phyloP scores from a whole-genome alignment of 2,329 filamentous ascomycete species.

The Paecilomyces sp. region DNA sequence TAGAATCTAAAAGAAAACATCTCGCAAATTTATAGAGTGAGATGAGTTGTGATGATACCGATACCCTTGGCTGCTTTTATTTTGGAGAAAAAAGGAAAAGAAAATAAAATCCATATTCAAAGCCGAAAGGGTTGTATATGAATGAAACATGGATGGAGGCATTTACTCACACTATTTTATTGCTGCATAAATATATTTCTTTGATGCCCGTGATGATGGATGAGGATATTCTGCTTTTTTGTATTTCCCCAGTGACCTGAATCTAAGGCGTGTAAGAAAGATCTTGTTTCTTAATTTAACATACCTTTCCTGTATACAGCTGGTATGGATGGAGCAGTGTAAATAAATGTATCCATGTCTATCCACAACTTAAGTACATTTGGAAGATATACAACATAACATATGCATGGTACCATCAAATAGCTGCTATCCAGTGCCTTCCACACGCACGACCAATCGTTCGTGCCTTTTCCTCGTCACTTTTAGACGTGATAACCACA shows the following conservation, averaged over 20 bases:
- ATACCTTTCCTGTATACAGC: no score
- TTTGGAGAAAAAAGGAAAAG: background rate
- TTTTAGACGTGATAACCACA: background rate
- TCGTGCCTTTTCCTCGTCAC: background rate
- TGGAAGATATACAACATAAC: background rate
- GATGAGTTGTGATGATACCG: background rate
- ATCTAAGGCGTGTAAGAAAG: background rate
- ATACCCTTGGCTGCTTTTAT: background rate
- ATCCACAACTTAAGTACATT: background rate
- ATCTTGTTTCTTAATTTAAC: background rate
- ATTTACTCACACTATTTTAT: no score
- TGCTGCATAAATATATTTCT: background rate
- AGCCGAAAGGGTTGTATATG: background rate
- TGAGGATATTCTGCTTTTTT: background rate
- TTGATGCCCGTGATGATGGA: background rate
- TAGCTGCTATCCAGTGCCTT: background rate
- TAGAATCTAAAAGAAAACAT: constrained; percentile 10
- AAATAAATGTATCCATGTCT: background rate
- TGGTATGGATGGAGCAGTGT: background rate
- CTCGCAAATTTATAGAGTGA: background rate
- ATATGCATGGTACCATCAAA: background rate
- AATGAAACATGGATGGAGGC: background rate
- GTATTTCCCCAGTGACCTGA: background rate
- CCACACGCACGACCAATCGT: background rate
- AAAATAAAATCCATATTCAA: background rate